These are phyloP conservation scores for Colletotrichum gigasporum DNA, from an alignment of 2,329 filamentous ascomycete genomes.

Conservation along the genomic window DNA sequence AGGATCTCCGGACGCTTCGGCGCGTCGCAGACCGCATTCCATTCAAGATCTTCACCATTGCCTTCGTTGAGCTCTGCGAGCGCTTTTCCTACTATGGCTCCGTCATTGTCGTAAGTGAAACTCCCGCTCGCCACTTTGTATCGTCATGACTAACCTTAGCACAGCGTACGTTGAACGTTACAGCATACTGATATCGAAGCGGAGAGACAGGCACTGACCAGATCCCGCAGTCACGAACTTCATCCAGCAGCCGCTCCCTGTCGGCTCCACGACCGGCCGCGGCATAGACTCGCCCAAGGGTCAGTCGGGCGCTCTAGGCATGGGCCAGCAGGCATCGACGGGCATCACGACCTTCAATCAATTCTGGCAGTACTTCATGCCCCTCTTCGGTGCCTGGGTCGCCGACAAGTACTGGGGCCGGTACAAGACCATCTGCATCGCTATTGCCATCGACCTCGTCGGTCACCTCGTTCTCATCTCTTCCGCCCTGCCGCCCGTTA, in stretches of 20 bases:
- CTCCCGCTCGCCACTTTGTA: no score
- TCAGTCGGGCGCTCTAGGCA: constrained; percentile 64
- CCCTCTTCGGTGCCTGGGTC: constrained; percentile 61
- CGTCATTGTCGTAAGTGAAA: constrained; percentile 68
- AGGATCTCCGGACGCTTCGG: constrained; percentile 61
- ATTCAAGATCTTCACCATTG: constrained; percentile 68
- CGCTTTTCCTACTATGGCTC: constrained; percentile 79
- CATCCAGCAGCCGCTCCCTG: constrained; percentile 66
- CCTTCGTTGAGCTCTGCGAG: constrained; percentile 76
- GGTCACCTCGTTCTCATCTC: constrained; percentile 74
- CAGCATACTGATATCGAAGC: not conserved
- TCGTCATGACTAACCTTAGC: not conserved
- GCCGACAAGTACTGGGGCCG: constrained; percentile 71
- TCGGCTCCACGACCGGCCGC: constrained; percentile 64
- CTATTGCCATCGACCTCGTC: constrained; percentile 69
- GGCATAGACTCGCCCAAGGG: constrained; percentile 39
- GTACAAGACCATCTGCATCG: constrained; percentile 73
- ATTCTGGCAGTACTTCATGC: constrained; percentile 70
- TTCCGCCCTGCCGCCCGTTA: constrained; percentile 71
- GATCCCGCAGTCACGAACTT: constrained; percentile 62
- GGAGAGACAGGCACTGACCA: not conserved
- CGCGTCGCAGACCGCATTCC: constrained; percentile 68
- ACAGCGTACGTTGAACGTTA: constrained; percentile 13
- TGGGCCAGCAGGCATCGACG: constrained; percentile 63
- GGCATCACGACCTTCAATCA: constrained; percentile 58